Evolutionary conservation across 192 early-diverging fungal species (phyloP).

Genomic region (Entophlyctis luteolus): DNA sequence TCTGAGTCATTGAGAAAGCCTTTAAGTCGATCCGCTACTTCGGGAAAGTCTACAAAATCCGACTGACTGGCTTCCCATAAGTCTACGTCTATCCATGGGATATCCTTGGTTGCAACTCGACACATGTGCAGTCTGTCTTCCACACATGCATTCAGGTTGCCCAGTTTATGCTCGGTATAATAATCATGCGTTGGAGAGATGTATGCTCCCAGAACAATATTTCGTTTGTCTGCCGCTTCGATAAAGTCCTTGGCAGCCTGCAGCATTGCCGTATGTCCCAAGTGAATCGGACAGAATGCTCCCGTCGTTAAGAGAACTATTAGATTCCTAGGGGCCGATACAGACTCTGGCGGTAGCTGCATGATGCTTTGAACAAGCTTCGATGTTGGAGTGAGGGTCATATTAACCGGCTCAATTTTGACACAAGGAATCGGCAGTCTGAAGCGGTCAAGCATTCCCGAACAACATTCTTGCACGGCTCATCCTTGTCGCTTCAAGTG

Average conservation of each 20-base stretch:
- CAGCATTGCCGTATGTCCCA: not conserved
- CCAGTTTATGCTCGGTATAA: not conserved
- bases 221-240: not conserved
- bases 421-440: no score
- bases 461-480: no score
- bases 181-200: not conserved
- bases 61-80: not conserved
- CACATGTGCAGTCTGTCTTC: not conserved
- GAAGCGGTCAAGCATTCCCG: no score
- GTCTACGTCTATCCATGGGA: not conserved
- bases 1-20: not conserved
- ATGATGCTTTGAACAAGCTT: not conserved
- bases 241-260: not conserved
- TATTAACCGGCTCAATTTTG: no score
- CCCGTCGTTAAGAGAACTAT: not conserved
- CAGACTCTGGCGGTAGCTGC: not conserved
- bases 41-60: not conserved
- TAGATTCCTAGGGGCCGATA: not conserved
- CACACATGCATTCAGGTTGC: not conserved
- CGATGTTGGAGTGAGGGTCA: not conserved
- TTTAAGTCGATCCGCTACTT: not conserved
- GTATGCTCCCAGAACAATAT: not conserved
- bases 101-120: not conserved
- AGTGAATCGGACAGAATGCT: not conserved
- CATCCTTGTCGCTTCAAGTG: no score